These are phyloP conservation scores for Mucor irregularis DNA, from an alignment of 371 early-diverging fungal genomes.

Conservation along the genomic window DNA sequence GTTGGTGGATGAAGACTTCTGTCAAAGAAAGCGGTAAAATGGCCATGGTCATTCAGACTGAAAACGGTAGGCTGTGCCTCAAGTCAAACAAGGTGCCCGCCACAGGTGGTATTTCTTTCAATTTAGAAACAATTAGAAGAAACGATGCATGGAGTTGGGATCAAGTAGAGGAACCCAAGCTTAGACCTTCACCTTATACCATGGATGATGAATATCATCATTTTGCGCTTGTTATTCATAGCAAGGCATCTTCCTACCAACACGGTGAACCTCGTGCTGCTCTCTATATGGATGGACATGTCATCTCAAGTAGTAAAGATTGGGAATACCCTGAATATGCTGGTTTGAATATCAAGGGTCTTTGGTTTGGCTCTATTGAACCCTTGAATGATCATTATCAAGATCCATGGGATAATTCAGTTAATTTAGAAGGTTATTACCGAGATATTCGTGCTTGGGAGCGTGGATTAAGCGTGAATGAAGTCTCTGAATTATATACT, in stretches of 20 bases:
- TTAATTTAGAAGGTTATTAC: constrained; percentile 33
- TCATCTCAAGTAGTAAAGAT: constrained; percentile 24
- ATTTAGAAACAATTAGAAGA: constrained; percentile 24
- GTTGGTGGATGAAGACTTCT: constrained; percentile 49
- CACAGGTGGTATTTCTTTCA: constrained; percentile 15
- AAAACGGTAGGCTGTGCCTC: constrained; percentile 37
- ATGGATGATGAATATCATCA: constrained; percentile 39
- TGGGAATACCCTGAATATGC: constrained; percentile 27
- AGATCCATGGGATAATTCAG: constrained; percentile 44
- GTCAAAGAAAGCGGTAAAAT: constrained; percentile 22
- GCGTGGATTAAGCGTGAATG: constrained; percentile 12
- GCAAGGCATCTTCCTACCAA: not conserved
- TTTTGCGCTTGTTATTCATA: constrained; percentile 32
- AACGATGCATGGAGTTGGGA: constrained; percentile 33
- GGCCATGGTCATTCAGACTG: constrained; percentile 45
- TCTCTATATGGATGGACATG: constrained; percentile 47
- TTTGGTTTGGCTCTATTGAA: constrained; percentile 53
- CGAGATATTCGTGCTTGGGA: constrained; percentile 45
- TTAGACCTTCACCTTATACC: constrained; percentile 31
- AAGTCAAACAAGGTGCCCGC: constrained; percentile 16
- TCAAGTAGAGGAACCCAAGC: constrained; percentile 14
- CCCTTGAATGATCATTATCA: constrained; percentile 42
- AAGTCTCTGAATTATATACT: not conserved
- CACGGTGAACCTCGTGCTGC: constrained; percentile 21
- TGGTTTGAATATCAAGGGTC: constrained; percentile 29